Percentiles rank a stretch among this genome's conserved stretches.
Evolutionary conservation across 257 asterid genomes (phyloP).

Genomic region (Solanum stenotomum): DNA sequence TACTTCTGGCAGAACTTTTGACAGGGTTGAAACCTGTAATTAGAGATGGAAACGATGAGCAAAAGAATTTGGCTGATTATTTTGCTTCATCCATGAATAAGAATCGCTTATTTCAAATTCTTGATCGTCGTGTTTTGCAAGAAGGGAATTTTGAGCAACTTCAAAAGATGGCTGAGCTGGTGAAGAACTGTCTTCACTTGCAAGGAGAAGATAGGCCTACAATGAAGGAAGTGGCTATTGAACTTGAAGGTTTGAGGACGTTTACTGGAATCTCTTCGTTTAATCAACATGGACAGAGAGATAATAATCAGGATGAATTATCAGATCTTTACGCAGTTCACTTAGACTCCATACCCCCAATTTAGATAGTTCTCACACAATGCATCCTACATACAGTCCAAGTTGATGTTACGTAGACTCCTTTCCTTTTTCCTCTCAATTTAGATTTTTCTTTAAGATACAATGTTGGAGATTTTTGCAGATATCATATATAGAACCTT

Average conservation of each 20-base stretch:
- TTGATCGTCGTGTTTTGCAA: background rate
- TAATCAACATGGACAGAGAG: background rate
- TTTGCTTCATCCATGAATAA: background rate
- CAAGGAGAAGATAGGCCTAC: background rate
- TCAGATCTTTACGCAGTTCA: background rate
- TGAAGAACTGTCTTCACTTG: background rate
- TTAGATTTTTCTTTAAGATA: background rate
- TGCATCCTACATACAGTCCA: background rate
- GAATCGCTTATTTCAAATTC: background rate
- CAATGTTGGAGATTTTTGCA: background rate
- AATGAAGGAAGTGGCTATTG: background rate
- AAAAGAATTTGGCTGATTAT: background rate
- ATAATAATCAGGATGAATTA: background rate
- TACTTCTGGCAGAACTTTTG: background rate
- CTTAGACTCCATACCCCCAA: background rate
- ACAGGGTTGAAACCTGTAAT: background rate
- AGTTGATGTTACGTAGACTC: background rate
- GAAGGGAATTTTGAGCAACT: background rate
- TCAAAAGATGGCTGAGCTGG: background rate
- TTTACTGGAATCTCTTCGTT: background rate
- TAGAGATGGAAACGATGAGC: background rate
- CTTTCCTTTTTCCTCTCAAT: background rate
- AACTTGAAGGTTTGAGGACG: background rate
- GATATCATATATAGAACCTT: background rate
- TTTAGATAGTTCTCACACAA: background rate